phyloP scores from a whole-genome alignment of 2,329 filamentous ascomycete species.

The Stemphylium vesicarium region DNA sequence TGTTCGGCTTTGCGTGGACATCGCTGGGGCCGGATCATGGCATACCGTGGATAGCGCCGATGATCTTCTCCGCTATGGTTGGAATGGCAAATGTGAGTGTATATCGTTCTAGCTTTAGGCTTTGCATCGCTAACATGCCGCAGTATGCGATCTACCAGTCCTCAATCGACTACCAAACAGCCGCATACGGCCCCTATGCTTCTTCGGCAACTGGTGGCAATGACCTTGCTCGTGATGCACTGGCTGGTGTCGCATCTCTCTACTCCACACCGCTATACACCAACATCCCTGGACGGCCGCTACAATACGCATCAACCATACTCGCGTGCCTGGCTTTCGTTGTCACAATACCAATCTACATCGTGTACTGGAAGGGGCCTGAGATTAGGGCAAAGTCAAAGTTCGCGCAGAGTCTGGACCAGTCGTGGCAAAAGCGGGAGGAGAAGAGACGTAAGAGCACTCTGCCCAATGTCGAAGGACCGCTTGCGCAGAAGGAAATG shows the following conservation, averaged over 20 bases:
- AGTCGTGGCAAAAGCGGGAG: slow-evolving; percentile 35
- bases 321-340: slow-evolving; percentile 58
- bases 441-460: slow-evolving; percentile 38
- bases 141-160: slow-evolving; percentile 75
- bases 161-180: slow-evolving; percentile 79
- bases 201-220: slow-evolving; percentile 79
- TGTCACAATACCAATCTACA: slow-evolving; percentile 60
- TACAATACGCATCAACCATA: slow-evolving; percentile 62
- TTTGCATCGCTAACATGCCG: not conserved
- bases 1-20: slow-evolving; percentile 74
- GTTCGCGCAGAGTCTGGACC: slow-evolving; percentile 57
- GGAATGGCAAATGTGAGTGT: slow-evolving; percentile 68
- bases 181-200: slow-evolving; percentile 73
- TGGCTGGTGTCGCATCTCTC: slow-evolving; percentile 74
- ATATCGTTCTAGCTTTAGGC: no score
- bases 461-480: slow-evolving; percentile 6
- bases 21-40: slow-evolving; percentile 62
- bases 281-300: slow-evolving; percentile 47
- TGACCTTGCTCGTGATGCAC: slow-evolving; percentile 74
- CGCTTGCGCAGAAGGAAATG: slow-evolving; percentile 8
- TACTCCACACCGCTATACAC: slow-evolving; percentile 63
- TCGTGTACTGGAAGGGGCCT: slow-evolving; percentile 64
- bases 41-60: slow-evolving; percentile 72
- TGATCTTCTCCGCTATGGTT: slow-evolving; percentile 69
- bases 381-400: slow-evolving; percentile 58